phyloP scores from a whole-genome alignment of 2,329 filamentous ascomycete species.

The Chalara sp. region DNA sequence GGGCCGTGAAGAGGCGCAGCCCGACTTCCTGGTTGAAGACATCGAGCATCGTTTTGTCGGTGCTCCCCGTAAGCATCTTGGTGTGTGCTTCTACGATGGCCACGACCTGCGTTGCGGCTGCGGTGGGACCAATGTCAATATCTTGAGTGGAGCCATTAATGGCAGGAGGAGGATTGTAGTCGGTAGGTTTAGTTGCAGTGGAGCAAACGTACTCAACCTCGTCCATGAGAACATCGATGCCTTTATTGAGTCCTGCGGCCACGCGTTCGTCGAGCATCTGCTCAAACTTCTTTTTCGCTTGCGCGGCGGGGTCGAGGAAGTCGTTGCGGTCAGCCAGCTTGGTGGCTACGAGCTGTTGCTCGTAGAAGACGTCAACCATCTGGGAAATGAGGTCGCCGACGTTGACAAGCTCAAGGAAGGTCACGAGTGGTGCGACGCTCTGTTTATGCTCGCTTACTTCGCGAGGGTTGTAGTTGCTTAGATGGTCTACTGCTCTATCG shows the following conservation, averaged over 20 bases:
- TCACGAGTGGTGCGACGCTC: constrained; percentile 85
- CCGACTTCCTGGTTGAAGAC: constrained; percentile 98
- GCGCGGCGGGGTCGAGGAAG: constrained; percentile 83
- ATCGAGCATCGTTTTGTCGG: constrained; percentile 95
- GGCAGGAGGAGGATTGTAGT: constrained; percentile 72
- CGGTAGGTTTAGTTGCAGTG: constrained; percentile 76
- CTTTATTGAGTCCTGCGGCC: constrained; percentile 91
- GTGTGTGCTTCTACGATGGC: constrained; percentile 85
- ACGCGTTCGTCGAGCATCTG: constrained; percentile 98
- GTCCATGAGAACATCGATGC: constrained; percentile 96
- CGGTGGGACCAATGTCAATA: constrained; percentile 65
- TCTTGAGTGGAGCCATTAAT: constrained; percentile 22
- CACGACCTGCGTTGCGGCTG: constrained; percentile 73
- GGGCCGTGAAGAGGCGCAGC: constrained; percentile 78
- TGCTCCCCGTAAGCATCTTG: constrained; percentile 86
- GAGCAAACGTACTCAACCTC: constrained; percentile 94
- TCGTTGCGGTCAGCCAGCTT: constrained; percentile 88
- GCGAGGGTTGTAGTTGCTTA: constrained; percentile 85
- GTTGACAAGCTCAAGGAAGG: constrained; percentile 94
- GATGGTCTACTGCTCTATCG: constrained; percentile 82
- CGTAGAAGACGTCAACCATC: constrained; percentile 98
- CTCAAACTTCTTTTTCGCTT: constrained; percentile 98
- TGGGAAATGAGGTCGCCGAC: constrained; percentile 96
- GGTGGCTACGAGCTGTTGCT: constrained; percentile 80
- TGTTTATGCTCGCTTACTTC: constrained; percentile 64